Percentiles rank a stretch among this genome's conserved stretches.
phyloP scores from a whole-genome alignment of 768 basidiomycete species.

The Coprinopsis cinerea region DNA sequence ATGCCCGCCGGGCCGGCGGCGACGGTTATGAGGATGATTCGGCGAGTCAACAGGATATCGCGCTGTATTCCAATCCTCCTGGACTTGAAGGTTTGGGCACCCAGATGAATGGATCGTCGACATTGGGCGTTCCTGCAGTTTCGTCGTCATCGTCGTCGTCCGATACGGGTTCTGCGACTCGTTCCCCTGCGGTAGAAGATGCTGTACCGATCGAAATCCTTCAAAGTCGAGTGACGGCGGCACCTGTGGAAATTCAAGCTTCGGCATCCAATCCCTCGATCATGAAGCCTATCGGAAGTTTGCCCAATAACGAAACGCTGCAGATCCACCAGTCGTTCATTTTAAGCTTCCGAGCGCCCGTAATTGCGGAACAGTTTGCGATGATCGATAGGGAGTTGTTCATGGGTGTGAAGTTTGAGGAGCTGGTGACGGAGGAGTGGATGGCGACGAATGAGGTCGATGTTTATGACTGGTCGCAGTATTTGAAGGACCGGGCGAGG shows the following conservation, averaged over 20 bases:
- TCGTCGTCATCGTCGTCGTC: slow-evolving; percentile 19
- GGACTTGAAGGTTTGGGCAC: slow-evolving; percentile 10
- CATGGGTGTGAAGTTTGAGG: slow-evolving; percentile 80
- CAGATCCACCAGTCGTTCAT: slow-evolving; percentile 69
- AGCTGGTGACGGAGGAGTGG: slow-evolving; percentile 75
- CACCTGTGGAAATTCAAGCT: slow-evolving; percentile 13
- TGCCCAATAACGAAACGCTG: slow-evolving; percentile 29
- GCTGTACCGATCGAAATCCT: slow-evolving; percentile 64
- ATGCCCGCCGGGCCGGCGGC: slow-evolving; percentile 13
- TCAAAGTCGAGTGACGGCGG: slow-evolving; percentile 45
- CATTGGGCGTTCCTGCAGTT: slow-evolving; percentile 17
- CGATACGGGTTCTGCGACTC: slow-evolving; percentile 23
- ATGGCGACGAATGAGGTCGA: slow-evolving; percentile 55
- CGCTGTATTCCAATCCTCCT: slow-evolving; percentile 1
- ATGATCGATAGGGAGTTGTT: slow-evolving; percentile 89
- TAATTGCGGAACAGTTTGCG: slow-evolving; percentile 70
- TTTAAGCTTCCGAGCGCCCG: slow-evolving; percentile 51
- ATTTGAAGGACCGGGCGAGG: slow-evolving; percentile 66
- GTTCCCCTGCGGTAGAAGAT: slow-evolving; percentile 46
- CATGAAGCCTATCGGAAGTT: slow-evolving; percentile 28
- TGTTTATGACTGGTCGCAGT: slow-evolving; percentile 79
- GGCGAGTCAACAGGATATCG: slow-evolving; percentile 2
- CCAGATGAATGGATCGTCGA: slow-evolving; percentile 23
- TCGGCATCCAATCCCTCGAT: slow-evolving; percentile 15
- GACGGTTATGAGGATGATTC: slow-evolving; percentile 16